Evolutionary conservation across 306 rosid species (phyloP), one percentile per base, ranked within the genome.

Genomic region (Glycine soja): DNA sequence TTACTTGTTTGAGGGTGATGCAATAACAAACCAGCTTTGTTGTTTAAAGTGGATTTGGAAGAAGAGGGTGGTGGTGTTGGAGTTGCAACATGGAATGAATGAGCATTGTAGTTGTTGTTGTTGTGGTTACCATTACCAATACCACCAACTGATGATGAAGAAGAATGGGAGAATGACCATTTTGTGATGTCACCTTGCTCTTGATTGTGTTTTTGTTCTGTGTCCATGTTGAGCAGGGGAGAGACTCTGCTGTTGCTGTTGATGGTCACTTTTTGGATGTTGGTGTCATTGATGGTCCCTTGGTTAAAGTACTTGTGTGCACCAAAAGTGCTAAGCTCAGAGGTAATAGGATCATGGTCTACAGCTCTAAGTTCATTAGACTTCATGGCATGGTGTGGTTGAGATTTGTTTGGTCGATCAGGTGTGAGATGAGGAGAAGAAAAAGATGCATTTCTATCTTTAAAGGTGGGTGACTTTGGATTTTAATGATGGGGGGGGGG

Each of bases 1-100:
- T 87, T 75, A 14, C 88, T 92, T 1, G 85, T 91, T 0, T 87
- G 84, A 84, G 86, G 94, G 16, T 80, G 93, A 24, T 80, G 87
- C 5, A 95, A 84, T 42, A 90, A 69, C 63, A 90, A 87, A 16
- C 95, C 95, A 2, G 88, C 86, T 70, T 85, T 90, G 80, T 90
- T 92, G 15, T 89, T 91, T 88, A 92, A 91, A 68, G 90, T 93
- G 2, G 74, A 5, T 13, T 92, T 90, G 65, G 89, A 92, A 5
- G 94, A 91, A 51, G 91, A 88, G 6, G 97, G 82, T 3, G 94
- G 84, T 52, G 90, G 89, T 10, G 96, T 88, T 10, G 97, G 88
- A 34, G 94, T 91, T 24, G 93, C 71, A 4, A 80, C 84, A 24
- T 84, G 91, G 36, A 86, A 93, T 56, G 94, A 89, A 40, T 90